Conservation (phyloP, 495 filamentous ascomycete genomes). For the Aspergillus bridgeri region DNA sequence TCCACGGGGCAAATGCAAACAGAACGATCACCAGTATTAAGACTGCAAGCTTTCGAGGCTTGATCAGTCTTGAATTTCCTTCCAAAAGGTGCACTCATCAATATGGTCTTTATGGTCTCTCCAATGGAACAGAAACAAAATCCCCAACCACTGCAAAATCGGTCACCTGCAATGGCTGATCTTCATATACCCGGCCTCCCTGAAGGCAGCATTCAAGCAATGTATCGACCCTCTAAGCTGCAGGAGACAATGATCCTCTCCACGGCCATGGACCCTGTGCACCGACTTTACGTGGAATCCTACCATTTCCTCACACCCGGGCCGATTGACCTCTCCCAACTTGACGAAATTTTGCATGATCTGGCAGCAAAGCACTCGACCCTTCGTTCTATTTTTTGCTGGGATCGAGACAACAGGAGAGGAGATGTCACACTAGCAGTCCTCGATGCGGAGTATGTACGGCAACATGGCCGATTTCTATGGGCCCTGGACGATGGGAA, state of each 20-base stretch:
- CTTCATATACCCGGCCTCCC: neutral
- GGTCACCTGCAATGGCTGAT: neutral
- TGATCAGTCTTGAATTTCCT: too few species aligned
- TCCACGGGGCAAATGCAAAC: neutral
- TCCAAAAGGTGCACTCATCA: neutral
- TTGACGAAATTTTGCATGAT: neutral
- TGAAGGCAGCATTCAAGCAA: neutral
- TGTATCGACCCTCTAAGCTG: neutral
- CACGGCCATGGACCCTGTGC: neutral
- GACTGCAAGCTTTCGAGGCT: too few species aligned
- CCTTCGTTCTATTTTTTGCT: neutral
- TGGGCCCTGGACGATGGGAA: neutral
- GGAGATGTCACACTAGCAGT: neutral
- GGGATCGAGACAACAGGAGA: neutral
- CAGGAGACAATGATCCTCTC: conserved; percentile 8
- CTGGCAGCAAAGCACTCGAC: conserved; percentile 1
- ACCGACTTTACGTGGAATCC: conserved; percentile 1
- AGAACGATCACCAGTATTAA: neutral
- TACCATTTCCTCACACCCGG: neutral
- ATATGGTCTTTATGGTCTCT: neutral
- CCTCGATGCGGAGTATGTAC: neutral
- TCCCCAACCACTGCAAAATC: neutral
- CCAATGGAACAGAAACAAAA: neutral
- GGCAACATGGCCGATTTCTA: neutral
- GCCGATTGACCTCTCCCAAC: neutral